Evolutionary conservation across 1,284 basidiomycete genomes (phyloP), one percentile per base, ranked within the genome.

Genomic region (Irpex rosettiformis): DNA sequence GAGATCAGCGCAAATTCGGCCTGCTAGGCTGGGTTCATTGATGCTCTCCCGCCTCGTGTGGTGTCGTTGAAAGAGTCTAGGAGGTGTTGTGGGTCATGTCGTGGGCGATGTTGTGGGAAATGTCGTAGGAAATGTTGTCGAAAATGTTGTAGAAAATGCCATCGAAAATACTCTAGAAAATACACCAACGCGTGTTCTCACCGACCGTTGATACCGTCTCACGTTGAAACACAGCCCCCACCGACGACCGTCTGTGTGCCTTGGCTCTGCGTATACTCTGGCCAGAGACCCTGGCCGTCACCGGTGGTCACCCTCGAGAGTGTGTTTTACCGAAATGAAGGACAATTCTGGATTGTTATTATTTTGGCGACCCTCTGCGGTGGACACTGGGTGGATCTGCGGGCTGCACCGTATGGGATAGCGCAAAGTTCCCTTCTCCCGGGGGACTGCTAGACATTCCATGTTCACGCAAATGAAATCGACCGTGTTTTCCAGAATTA

Each of bases 351-450:
- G 43, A 7, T 16, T 24, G 48, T 51, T 13, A 18, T 10, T 25
- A 21, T 13, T 30, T 11, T 54, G 30, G 49, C 10, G 18, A 10
- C 11, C 11, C 43, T 47, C 22, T 47, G 43, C 21, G 37, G 52
- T 13, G 47, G 52, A 58, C 52, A 58, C n/a, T 52, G 52, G 45
- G 57, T 58, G 27, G 57, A 58, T 58, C 57, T 58, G 57, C 57
- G 53, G 13, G 42, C 28, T 58, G 48, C 57, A 40, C 52, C n/a
- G n/a, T n/a, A 49, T 49, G 52, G 57, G 49, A 45, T 29, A 53
- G 30, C 56, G 21, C 24, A 43, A 10, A 27, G 22, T 48, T 43
- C 51, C 18, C 57, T 58, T 58, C 57, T 58, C 57, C 57, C 57
- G 57, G 43, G 30, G 30, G 29, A 22, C n/a, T 30, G 52, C 52